Evolutionary conservation across 176 grass and related monocot genomes (phyloP).

Genomic region (Urochloa ruziziensis): DNA sequence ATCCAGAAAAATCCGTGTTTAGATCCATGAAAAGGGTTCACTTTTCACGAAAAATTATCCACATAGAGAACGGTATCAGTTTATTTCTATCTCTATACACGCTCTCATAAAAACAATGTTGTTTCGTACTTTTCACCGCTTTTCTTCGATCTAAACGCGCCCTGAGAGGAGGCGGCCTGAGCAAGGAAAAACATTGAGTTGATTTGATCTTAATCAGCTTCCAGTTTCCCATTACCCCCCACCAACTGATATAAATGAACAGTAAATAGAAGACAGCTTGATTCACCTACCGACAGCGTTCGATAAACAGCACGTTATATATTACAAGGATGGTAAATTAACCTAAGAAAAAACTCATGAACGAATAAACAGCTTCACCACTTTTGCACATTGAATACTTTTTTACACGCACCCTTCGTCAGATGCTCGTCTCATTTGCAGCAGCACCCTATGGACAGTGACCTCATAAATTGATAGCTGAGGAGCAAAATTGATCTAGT

Average conservation of each 20-base stretch:
- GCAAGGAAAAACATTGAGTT: not conserved
- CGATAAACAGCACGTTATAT: conserved; percentile 19
- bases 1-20: too few species aligned
- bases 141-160: too few species aligned
- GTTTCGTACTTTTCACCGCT: too few species aligned
- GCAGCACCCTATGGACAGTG: not conserved
- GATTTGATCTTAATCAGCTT: not conserved
- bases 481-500: conserved; percentile 26
- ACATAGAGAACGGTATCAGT: too few species aligned
- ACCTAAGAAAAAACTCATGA: conserved; percentile 9
- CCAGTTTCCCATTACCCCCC: not conserved
- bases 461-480: not conserved
- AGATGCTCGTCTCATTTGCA: conserved; percentile 5
- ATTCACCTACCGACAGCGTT: conserved; percentile 1
- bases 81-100: too few species aligned
- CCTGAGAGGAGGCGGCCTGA: too few species aligned
- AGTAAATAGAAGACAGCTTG: not conserved
- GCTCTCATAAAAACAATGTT: too few species aligned
- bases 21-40: too few species aligned
- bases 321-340: conserved; percentile 26
- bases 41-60: too few species aligned
- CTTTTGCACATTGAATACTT: conserved; percentile 27
- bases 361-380: not conserved
- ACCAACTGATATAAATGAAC: conserved; percentile 3
- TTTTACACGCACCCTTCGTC: conserved; percentile 23